Conservation (phyloP, 1,139 yeast genomes). For the Saccharomyces hybrid region DNA sequence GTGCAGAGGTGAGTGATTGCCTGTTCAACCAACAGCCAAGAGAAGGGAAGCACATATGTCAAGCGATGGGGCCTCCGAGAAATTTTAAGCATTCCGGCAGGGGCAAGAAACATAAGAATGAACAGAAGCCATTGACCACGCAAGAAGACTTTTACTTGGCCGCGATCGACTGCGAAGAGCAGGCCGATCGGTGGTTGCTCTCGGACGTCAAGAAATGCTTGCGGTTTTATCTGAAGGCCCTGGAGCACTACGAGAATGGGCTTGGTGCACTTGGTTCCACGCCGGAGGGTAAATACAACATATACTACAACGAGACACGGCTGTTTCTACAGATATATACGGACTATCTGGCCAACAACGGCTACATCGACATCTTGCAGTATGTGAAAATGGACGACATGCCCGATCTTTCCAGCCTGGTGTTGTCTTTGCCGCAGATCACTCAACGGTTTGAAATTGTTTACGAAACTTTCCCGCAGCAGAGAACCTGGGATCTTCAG, state of each 20-base stretch:
- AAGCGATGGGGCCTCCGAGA: background rate
- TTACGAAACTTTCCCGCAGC: slow-evolving; percentile 13
- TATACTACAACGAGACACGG: slow-evolving; percentile 28
- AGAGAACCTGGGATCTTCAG: slow-evolving; percentile 29
- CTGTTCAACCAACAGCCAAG: background rate
- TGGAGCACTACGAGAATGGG: slow-evolving; percentile 23
- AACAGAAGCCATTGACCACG: slow-evolving; percentile 12
- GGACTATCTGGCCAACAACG: slow-evolving; percentile 26
- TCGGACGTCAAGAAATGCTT: slow-evolving; percentile 30
- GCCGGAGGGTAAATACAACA: slow-evolving; percentile 20
- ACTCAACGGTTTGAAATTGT: slow-evolving; percentile 20
- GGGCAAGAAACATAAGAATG: slow-evolving; percentile 6
- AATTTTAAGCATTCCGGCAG: background rate
- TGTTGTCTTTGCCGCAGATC: slow-evolving; percentile 18
- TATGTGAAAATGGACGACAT: slow-evolving; percentile 24
- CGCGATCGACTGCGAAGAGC: slow-evolving; percentile 29
- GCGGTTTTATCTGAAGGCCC: slow-evolving; percentile 25
- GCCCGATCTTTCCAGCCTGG: slow-evolving; percentile 12
- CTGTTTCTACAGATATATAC: slow-evolving; percentile 26
- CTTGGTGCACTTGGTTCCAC: slow-evolving; percentile 15
- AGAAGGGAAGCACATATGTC: background rate
- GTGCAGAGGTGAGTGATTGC: background rate
- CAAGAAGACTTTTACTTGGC: slow-evolving; percentile 29
- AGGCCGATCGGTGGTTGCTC: slow-evolving; percentile 32
- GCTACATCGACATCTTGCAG: slow-evolving; percentile 26